Base-by-base conservation (phyloP, 345 rosid species). In the Euphorbia pulcherrima region DNA sequence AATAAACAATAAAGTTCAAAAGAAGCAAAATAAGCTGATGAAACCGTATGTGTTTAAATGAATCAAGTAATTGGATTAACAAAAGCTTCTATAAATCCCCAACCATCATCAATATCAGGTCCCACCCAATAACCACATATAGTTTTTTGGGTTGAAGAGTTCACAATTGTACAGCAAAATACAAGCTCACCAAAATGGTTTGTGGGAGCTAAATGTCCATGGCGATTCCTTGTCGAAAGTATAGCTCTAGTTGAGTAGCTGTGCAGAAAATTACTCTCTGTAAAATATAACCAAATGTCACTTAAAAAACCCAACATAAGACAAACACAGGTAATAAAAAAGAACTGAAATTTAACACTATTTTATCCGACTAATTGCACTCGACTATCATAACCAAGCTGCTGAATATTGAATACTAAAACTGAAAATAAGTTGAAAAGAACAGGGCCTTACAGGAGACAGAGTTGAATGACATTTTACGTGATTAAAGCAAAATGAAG, bases 91-190 rank as follows among this genome's bases (percentile, higher is more conserved):
- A 89, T 80, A 76, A 68, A 80, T 69, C 92, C 96, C 82, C 96
- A 84, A 60, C 88, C 92, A 76, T 89, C 92, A 33, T 89, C 89
- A 53, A 73, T 63, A 78, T 89, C 92, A 20, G 89, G 96, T 62
- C 90, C 89, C 28, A 83, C 79, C 96, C 96, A 87, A 72, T 74
- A 87, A 70, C 92, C 96, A 65, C 71, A 62, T 56, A 84, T 70
- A 57, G 28, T 74, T 26, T 54, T 70, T 62, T 11, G 61, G 69
- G 68, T 72, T 76, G 79, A 79, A 60, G 81, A 77, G 75, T 80
- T 75, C 68, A 67, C 70, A 65, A 41, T 68, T 76, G 44, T 70
- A 70, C 63, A 69, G 75, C 72, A 80, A 67, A 76, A 60, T 73
- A 48, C 61, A 72, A 57, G 47, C 60, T 73, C 81, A 72, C 68